Evolutionary conservation across 148 eudicot species (phyloP).

Genomic region (Camellia granthamiana): DNA sequence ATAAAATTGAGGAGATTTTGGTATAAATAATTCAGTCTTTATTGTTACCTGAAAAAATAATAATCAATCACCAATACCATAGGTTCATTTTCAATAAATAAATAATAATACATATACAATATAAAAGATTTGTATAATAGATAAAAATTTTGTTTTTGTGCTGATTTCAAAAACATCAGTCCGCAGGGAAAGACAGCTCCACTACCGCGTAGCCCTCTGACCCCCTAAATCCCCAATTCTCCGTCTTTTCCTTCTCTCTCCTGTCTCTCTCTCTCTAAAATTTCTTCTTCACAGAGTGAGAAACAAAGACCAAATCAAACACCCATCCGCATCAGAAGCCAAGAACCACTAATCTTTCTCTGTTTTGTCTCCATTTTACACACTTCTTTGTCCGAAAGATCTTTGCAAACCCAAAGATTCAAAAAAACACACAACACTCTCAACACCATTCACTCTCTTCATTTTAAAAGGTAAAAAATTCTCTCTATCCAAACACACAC

Average conservation of each 20-base stretch:
- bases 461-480: no score
- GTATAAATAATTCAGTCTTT: no score
- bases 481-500: no score
- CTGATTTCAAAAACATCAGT: background rate
- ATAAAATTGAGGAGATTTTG: no score
- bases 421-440: background rate
- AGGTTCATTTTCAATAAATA: no score
- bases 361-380: background rate
- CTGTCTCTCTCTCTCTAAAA: conserved; percentile 2
- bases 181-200: background rate
- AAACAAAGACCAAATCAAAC: background rate
- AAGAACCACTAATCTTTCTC: background rate
- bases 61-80: no score
- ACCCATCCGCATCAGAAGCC: background rate
- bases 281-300: background rate
- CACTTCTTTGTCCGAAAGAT: background rate
- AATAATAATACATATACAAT: no score
- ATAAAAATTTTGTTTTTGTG: background rate
- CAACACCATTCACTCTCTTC: no score
- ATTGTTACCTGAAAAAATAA: no score
- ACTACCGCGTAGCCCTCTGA: background rate
- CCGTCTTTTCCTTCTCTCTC: conserved; percentile 10
- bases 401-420: background rate
- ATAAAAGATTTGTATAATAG: no score
- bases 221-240: conserved; percentile 8